Percentiles rank a stretch among this genome's conserved stretches.
These are phyloP conservation scores for Cytospora piceae DNA, from an alignment of 2,329 filamentous ascomycete species.

Conservation along the genomic window DNA sequence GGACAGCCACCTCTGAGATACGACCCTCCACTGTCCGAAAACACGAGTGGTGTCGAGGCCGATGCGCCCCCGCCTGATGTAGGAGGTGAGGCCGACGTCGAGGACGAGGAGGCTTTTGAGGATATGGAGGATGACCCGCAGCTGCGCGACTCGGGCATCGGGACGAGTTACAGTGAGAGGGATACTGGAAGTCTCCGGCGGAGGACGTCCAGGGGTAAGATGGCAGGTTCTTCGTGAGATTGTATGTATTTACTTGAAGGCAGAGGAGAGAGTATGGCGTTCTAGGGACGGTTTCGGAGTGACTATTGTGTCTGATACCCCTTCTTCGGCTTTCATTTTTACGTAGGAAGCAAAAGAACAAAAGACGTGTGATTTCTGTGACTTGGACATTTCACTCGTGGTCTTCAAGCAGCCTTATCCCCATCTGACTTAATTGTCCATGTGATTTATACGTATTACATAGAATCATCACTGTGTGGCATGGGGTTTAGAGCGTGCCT, in stretches of 20 bases:
- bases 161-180: constrained; percentile 53
- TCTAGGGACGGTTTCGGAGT: neutral
- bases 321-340: neutral
- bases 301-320: neutral
- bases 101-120: constrained; percentile 45
- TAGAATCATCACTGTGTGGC: neutral
- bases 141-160: constrained; percentile 53
- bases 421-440: neutral
- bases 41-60: constrained; percentile 1
- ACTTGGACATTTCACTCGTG: neutral
- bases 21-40: constrained; percentile 36
- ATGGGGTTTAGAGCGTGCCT: neutral
- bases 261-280: neutral
- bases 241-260: neutral
- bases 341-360: neutral
- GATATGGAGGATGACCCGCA: constrained; percentile 35
- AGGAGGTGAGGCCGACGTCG: constrained; percentile 52
- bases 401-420: neutral
- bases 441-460: neutral
- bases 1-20: constrained; percentile 30
- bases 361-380: neutral
- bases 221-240: neutral
- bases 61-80: constrained; percentile 32
- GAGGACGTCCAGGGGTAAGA: constrained; percentile 19
- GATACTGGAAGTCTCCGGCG: constrained; percentile 21